Evolutionary conservation across 23 red algal species (phyloP).

Genomic region (Gracilaria gracilis): DNA sequence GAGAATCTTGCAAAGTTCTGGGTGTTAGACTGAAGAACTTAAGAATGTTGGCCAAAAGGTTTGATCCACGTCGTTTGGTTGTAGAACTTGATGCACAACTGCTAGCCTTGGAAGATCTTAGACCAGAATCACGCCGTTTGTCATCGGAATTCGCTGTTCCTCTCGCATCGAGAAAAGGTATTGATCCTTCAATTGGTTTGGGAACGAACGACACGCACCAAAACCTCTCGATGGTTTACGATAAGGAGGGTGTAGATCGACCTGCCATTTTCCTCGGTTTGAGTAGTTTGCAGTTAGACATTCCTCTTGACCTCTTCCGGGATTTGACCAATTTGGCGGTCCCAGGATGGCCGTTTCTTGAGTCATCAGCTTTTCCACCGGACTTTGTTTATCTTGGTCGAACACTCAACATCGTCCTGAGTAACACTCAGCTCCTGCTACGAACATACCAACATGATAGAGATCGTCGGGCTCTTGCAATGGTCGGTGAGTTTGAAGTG

Average conservation of each 20-base stretch:
- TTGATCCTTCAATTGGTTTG: not conserved
- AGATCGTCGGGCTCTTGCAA: constrained; percentile 65
- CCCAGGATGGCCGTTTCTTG: constrained; percentile 73
- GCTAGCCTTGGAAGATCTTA: constrained; percentile 29
- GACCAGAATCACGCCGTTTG: constrained; percentile 8
- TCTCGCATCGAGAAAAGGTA: not conserved
- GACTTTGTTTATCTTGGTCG: constrained; percentile 75
- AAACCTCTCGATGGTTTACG: constrained; percentile 70
- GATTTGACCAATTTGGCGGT: constrained; percentile 62
- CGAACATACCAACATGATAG: constrained; percentile 16
- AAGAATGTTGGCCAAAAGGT: not conserved
- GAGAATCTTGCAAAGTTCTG: constrained; percentile 54
- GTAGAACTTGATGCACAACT: constrained; percentile 50
- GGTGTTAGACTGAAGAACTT: constrained; percentile 27
- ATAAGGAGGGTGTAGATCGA: constrained; percentile 50
- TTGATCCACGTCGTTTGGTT: constrained; percentile 39
- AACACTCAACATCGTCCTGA: constrained; percentile 63
- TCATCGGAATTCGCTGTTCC: constrained; percentile 33
- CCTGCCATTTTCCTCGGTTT: constrained; percentile 68
- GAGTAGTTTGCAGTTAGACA: constrained; percentile 39
- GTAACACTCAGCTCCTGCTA: constrained; percentile 51
- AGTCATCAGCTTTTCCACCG: constrained; percentile 56
- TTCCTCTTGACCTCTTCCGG: constrained; percentile 63
- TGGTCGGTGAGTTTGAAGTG: constrained; percentile 69
- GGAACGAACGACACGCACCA: not conserved